These are phyloP conservation scores for Linum trigynum DNA, from an alignment of 345 rosid genomes.

Conservation along the genomic window DNA sequence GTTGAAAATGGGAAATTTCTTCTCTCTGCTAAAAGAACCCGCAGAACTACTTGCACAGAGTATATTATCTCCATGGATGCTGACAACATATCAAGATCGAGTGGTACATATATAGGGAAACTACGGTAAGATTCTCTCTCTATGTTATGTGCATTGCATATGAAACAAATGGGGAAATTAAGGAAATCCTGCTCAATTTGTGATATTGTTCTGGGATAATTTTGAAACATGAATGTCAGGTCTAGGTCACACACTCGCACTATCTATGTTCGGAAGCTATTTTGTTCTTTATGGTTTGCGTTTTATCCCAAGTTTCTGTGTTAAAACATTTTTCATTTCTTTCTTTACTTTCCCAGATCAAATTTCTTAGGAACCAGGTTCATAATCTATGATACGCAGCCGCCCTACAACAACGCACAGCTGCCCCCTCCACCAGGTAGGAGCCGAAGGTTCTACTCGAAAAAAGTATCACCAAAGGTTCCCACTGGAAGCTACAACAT, in stretches of 20 bases:
- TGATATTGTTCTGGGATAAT: too few relatives aligned
- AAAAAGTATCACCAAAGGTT: conserved; percentile 55
- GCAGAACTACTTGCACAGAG: conserved; percentile 11
- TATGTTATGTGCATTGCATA: not conserved
- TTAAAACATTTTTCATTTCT: too few relatives aligned
- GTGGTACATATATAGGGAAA: conserved; percentile 11
- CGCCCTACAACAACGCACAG: conserved; percentile 28
- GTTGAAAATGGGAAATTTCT: conserved; percentile 15
- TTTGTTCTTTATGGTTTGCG: too few relatives aligned
- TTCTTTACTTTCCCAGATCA: conserved; percentile 31
- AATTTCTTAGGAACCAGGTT: conserved; percentile 29
- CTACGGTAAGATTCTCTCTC: not conserved
- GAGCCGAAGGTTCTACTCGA: conserved; percentile 50
- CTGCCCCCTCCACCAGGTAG: conserved; percentile 26
- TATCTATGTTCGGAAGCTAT: too few relatives aligned
- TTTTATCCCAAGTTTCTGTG: too few relatives aligned
- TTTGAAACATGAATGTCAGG: too few relatives aligned
- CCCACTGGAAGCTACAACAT: conserved; percentile 56
- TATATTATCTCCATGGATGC: conserved; percentile 1
- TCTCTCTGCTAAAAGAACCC: conserved; percentile 10
- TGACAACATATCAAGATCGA: too few relatives aligned
- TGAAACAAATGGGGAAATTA: too few relatives aligned
- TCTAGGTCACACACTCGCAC: too few relatives aligned
- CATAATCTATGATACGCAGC: too few relatives aligned
- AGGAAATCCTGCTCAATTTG: too few relatives aligned